A percentile compares a stretch with the other conserved stretches of the same genome.
Conservation (phyloP, 345 rosid genomes). For the Brassica napus region DNA sequence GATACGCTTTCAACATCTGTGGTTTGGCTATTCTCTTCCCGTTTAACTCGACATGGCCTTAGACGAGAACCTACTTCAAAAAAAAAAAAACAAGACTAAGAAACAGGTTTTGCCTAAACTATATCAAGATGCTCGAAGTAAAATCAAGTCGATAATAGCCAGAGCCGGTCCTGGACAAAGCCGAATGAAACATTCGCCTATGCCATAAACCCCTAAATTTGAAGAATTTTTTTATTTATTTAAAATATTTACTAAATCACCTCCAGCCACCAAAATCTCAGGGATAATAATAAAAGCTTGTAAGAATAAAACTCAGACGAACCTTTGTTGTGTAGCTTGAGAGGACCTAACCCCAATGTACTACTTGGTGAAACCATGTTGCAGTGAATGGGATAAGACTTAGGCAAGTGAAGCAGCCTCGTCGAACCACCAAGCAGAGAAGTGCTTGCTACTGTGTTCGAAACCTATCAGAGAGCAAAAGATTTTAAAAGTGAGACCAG, state of each 20-base stretch:
- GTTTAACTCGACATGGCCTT: slow-evolving; percentile 50
- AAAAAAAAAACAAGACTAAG: slow-evolving; percentile 19
- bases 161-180: too few relatives aligned
- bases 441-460: slow-evolving; percentile 34
- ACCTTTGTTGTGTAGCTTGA: slow-evolving; percentile 41
- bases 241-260: too few relatives aligned
- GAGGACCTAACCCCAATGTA: slow-evolving; percentile 26
- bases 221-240: too few relatives aligned
- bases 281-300: background rate
- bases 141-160: background rate
- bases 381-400: slow-evolving; percentile 31
- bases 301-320: slow-evolving; percentile 42
- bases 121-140: slow-evolving; percentile 4
- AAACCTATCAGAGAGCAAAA: slow-evolving; percentile 21
- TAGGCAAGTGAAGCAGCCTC: slow-evolving; percentile 34
- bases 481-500: background rate
- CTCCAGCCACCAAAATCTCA: too few relatives aligned
- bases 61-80: slow-evolving; percentile 31
- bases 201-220: background rate
- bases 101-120: background rate
- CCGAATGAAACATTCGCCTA: too few relatives aligned
- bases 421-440: slow-evolving; percentile 36
- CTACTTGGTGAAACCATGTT: slow-evolving; percentile 27
- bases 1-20: slow-evolving; percentile 53
- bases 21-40: slow-evolving; percentile 58